These are phyloP conservation scores for Eleusine indica DNA, from an alignment of 176 grass and related monocot species.

Conservation along the genomic window DNA sequence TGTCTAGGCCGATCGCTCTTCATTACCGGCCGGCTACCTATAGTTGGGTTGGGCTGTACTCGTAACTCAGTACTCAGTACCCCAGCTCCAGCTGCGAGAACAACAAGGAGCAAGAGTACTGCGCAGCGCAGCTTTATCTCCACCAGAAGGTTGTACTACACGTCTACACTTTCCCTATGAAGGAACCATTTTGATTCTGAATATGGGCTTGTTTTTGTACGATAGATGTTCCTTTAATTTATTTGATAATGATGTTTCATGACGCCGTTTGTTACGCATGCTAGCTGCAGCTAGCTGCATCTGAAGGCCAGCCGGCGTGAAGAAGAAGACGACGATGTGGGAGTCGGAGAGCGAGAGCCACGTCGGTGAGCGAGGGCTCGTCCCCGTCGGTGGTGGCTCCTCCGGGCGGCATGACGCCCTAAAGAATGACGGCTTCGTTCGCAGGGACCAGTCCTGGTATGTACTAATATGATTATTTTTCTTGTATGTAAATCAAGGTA, in stretches of 20 bases:
- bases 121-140: not conserved
- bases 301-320: not conserved
- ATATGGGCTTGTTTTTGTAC: not conserved
- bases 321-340: slow-evolving; percentile 57
- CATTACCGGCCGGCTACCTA: not conserved
- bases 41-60: not conserved
- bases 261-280: not conserved
- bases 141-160: not conserved
- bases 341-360: slow-evolving; percentile 71
- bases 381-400: slow-evolving; percentile 46
- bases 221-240: not conserved
- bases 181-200: slow-evolving; percentile 2
- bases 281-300: not conserved
- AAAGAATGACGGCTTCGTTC: slow-evolving; percentile 75
- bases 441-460: slow-evolving; percentile 86
- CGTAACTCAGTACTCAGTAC: not conserved
- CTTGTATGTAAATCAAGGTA: not conserved
- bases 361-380: slow-evolving; percentile 61
- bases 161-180: not conserved
- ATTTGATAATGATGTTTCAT: not conserved
- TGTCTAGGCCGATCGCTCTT: not conserved
- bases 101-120: not conserved
- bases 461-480: not conserved
- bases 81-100: not conserved
- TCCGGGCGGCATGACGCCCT: slow-evolving; percentile 58